Base-by-base conservation (phyloP, 352 stramenopile genomes). In the Phytophthora hybrid region DNA sequence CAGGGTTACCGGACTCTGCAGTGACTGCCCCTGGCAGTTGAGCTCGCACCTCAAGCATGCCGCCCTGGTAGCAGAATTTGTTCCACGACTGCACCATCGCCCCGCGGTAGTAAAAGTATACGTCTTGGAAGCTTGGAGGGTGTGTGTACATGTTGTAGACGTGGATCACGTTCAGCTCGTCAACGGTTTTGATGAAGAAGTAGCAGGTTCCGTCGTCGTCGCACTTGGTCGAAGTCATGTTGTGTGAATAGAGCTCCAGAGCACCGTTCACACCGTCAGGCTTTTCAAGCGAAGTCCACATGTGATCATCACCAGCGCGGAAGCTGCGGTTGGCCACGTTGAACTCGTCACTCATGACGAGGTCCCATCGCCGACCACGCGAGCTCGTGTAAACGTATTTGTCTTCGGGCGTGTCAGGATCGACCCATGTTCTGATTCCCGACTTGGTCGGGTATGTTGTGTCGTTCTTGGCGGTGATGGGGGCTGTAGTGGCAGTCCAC, bases 41-140 rank as follows among this genome's bases (percentile, higher is more conserved):
- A 4, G 92, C 88, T 37, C 87, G 74, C 2, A 98, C 80, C 67
- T 98, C 93, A 13, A 98, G 72, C 68, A 98, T 92, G 8, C 95
- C 95, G 5, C 94, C 95, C 37, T 97, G 96, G 70, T 98, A 98
- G 78, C 95, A 98, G 72, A 98, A 98, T 61, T 98, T 98, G 73
- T 98, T 98, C 95, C 94, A 98, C 0, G 78, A 88, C 76, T 98
- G 93, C 2, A 98, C 61, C 93, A 98, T 98, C 5, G 79, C 94
- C 14, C 81, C 89, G n/a, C 81, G 80, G 55, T 93, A 92, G 59
- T 54, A 79, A 59, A 89, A 92, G 37, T 74, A 44, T 52, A 82
- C 77, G 18, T 76, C 76, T 51, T 85, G 46, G 62, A 80, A 90
- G n/a, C 52, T 77, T 6, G 80, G 80, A 51, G 80, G 80, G 31